phyloP scores from a whole-genome alignment of 768 basidiomycete genomes.

The Termitomyces sp. region DNA sequence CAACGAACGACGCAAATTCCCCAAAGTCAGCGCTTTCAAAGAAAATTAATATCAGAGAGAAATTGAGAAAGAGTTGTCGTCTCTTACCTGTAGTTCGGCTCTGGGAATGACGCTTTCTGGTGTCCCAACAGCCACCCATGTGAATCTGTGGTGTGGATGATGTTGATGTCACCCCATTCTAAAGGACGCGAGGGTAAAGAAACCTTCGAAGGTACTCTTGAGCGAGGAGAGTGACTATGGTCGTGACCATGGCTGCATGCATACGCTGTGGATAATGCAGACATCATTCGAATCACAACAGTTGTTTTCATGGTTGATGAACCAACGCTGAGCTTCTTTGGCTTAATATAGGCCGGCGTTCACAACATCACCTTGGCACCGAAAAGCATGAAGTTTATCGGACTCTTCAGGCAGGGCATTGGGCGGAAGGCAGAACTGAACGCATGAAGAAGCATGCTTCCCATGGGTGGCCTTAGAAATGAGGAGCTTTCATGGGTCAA shows the following conservation, averaged over 20 bases:
- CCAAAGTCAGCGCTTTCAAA: constrained; percentile 27
- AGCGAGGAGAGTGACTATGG: constrained; percentile 21
- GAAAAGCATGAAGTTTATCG: neutral
- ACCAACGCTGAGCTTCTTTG: neutral
- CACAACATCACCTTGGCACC: neutral
- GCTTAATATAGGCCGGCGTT: neutral
- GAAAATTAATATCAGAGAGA: neutral
- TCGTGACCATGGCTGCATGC: constrained; percentile 14
- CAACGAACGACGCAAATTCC: constrained; percentile 16
- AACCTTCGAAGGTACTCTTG: constrained; percentile 34
- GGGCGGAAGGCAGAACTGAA: neutral
- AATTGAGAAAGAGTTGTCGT: neutral
- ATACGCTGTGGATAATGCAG: neutral
- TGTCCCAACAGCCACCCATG: constrained; percentile 75
- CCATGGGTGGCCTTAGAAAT: neutral
- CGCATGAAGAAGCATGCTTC: neutral
- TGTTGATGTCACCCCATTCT: constrained; percentile 85
- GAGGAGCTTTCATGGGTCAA: neutral
- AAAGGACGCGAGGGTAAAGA: constrained; percentile 63
- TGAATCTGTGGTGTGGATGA: constrained; percentile 82
- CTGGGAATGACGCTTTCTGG: constrained; percentile 65
- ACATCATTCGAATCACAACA: neutral
- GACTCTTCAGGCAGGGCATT: neutral
- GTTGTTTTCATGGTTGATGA: neutral
- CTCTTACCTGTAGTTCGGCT: constrained; percentile 64